Percentiles rank a stretch among this genome's conserved stretches.
These are phyloP conservation scores for Apiotrichum gracile DNA, from an alignment of 1,284 basidiomycete species.

Conservation along the genomic window DNA sequence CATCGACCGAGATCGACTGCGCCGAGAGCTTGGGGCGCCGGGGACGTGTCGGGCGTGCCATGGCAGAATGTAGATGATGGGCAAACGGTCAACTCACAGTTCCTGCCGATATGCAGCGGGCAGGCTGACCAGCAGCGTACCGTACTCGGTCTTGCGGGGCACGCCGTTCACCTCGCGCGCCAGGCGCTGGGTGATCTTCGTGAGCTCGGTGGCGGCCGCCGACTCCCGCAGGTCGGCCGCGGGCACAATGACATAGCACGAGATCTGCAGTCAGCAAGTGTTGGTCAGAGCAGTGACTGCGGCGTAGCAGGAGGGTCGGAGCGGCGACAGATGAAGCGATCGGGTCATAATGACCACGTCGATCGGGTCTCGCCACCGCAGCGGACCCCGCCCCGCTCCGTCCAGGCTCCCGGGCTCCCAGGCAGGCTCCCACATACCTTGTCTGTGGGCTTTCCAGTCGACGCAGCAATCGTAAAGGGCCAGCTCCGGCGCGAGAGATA, in stretches of 20 bases:
- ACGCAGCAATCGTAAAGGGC: conserved; percentile 38
- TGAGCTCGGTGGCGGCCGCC: conserved; percentile 25
- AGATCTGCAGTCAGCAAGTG: conserved; percentile 25
- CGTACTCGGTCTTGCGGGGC: conserved; percentile 31
- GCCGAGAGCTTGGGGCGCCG: too few relatives aligned
- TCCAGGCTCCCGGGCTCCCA: too few relatives aligned
- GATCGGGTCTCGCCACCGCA: too few relatives aligned
- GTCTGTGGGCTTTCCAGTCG: conserved; percentile 41
- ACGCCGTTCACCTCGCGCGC: conserved; percentile 26
- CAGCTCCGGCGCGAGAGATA: conserved; percentile 39
- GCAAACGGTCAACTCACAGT: conserved; percentile 22
- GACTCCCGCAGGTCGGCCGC: conserved; percentile 20
- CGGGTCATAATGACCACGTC: too few relatives aligned
- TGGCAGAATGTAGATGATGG: background rate
- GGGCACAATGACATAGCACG: conserved; percentile 36
- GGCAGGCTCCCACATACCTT: conserved; percentile 22
- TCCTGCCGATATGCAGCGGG: conserved; percentile 39
- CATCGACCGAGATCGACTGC: too few relatives aligned
- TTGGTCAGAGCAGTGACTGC: background rate
- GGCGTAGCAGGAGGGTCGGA: background rate
- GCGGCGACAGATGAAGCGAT: background rate
- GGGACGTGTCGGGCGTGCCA: too few relatives aligned
- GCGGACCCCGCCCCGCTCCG: background rate
- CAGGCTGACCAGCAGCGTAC: conserved; percentile 35
- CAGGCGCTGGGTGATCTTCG: conserved; percentile 24